Evolutionary conservation across 2,329 filamentous ascomycete species (phyloP), one percentile per base, ranked within the genome.

Genomic region (Lasiodiplodia hormozganensis): DNA sequence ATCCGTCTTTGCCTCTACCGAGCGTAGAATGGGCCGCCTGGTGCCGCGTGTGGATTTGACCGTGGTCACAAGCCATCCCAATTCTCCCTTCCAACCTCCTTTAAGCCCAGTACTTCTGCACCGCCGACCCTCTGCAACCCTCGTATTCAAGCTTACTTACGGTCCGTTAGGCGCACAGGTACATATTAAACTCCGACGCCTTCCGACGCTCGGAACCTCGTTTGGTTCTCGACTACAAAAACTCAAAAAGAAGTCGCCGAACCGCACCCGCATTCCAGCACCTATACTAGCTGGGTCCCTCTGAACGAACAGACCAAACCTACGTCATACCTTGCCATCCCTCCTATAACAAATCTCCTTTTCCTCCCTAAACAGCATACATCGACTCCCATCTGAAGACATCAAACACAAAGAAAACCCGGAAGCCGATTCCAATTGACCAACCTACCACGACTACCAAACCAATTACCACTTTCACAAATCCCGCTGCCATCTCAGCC

Each of bases 1-100:
- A 47, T n/a, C 40, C 40, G 18, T 52, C 49, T 12, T n/a, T 18
- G 36, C 28, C 53, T 28, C 53, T 36, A 36, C 36, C 38, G n/a
- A 47, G 43, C 43, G 57, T 18, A 43, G 60, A 18, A 52, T 52
- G 60, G 60, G 43, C 60, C 60, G 40, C 57, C 6, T 2, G 23
- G 18, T 38, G 57, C 21, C 18, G 38, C 18, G 43, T 62, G 58
- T 51, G 40, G 58, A 28, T 43, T 18, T n/a, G 6, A 43, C 16
- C 43, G 43, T 64, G 60, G 51, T 64, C 60, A 52, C 47, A 64
- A 64, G 60, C 60, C 60, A 64, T 36, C 60, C 43, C 43, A 52
- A 52, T 36, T 38, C 16, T 21, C 16, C 54, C 31, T 25, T 28
- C 60, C 60, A 64, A 18, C 60, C 60, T 64, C 60, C 60, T 47